A percentile compares a stretch with the other conserved stretches of the same genome.
phyloP scores from a whole-genome alignment of 192 early-diverging fungal genomes.

The Coemansia pectinata region DNA sequence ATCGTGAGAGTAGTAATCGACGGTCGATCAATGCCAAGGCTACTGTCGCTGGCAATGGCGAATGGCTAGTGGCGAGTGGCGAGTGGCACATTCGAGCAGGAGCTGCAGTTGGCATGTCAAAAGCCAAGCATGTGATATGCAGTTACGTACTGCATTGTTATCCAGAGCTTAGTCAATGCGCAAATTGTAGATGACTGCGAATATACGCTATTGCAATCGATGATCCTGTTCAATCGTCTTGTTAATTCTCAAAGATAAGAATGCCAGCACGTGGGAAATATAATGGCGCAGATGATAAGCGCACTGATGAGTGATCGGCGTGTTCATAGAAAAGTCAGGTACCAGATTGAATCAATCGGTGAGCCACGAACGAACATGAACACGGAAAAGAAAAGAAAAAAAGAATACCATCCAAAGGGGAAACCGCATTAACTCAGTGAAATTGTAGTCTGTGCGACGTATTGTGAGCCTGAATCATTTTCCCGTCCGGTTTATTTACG shows the following conservation, averaged over 20 bases:
- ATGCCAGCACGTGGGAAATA: background rate
- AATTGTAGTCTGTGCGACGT: background rate
- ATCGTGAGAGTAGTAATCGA: background rate
- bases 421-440: background rate
- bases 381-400: background rate
- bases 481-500: background rate
- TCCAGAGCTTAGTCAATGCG: background rate
- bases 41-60: background rate
- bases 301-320: background rate
- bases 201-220: background rate
- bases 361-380: background rate
- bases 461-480: background rate
- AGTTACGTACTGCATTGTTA: background rate
- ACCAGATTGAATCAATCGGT: background rate
- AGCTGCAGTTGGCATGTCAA: background rate
- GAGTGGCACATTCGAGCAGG: background rate
- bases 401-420: background rate
- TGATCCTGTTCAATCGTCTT: background rate
- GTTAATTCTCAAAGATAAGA: background rate
- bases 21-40: background rate
- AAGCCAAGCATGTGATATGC: background rate
- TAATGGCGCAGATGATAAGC: background rate
- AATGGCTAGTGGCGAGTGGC: too few relatives aligned
- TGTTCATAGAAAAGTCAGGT: background rate
- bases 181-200: background rate